Evolutionary conservation across 2,329 filamentous ascomycete genomes (phyloP), one percentile per base, ranked within the genome.

Genomic region (Fusarium sp.): DNA sequence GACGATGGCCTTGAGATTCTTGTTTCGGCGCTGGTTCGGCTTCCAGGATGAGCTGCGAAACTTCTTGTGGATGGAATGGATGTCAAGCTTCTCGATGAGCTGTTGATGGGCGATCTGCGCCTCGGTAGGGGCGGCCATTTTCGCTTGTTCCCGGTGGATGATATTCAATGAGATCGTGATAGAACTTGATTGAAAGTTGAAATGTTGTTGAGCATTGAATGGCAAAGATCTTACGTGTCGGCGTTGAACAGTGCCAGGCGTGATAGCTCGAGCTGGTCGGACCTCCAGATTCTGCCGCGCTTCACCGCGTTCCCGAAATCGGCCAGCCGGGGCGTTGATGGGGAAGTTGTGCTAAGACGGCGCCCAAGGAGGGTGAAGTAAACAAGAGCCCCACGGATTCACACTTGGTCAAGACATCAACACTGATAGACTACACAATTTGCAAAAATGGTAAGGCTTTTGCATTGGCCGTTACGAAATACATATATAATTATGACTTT

Each of bases 1-100:
- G 66, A 99, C 86, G 68, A 99, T 96, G 74, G 97, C 93, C 81
- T 98, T 98, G 81, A 98, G 90, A 80, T 97, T 98, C 85, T 99
- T 99, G 87, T 99, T 99, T 80, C 96, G 93, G 56, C 96, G 93
- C 80, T 94, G 91, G 71, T 95, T 93, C 14, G 96, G 93, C 77
- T 92, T 93, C 96, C 96, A 99, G 78, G 89, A 83, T 3, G 91
- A 85, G 78, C 93, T 97, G 79, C 95, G 94, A 85, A 97, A 99
- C 76, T 89, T 91, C 82, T 96, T 97, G 74, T 89, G 89, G 77
- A 92, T 88, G 64, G 89, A 88, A 79, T 96, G 91, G 76, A 97
- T 93, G 84, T 99, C 96, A 76, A 98, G 92, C 78, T 92, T 84
- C 81, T 97, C 93, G 73, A 99, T 90, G 66, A 98, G 90, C 73